Conservation (phyloP, 441 rosid species). For the Raphanus hybrid region DNA sequence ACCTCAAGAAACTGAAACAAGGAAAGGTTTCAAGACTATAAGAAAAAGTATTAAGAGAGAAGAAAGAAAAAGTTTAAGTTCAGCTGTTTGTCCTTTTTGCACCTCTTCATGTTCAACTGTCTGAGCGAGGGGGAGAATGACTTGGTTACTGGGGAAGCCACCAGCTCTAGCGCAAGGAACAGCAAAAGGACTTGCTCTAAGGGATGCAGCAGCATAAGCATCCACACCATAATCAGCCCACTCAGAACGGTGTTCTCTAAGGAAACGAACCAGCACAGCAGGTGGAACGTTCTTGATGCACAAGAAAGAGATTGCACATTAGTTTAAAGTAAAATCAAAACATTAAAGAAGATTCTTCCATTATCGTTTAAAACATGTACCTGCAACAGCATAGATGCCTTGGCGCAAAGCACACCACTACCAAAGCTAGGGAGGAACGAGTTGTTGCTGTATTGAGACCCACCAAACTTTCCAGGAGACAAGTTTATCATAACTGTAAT, state of each 20-base stretch:
- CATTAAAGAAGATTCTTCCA: neutral
- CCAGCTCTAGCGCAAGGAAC: constrained; percentile 80
- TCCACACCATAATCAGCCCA: constrained; percentile 97
- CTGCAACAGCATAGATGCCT: constrained; percentile 93
- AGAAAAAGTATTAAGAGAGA: neutral
- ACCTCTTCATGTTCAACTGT: constrained; percentile 90
- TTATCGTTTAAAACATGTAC: constrained; percentile 41
- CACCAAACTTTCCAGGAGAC: constrained; percentile 71
- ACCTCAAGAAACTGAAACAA: constrained; percentile 76
- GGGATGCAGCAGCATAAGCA: constrained; percentile 81
- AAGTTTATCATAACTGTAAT: constrained; percentile 73
- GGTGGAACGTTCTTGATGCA: constrained; percentile 79
- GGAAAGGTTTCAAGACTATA: neutral
- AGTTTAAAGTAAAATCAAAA: neutral
- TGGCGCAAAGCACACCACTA: constrained; percentile 89
- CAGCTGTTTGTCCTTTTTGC: neutral
- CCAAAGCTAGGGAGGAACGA: constrained; percentile 77
- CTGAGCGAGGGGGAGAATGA: constrained; percentile 89
- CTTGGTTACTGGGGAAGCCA: constrained; percentile 88
- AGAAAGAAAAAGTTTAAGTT: neutral
- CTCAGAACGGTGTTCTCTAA: constrained; percentile 95
- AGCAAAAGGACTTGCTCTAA: constrained; percentile 76
- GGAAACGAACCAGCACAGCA: constrained; percentile 79
- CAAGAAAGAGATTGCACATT: constrained; percentile 20
- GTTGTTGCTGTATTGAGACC: constrained; percentile 63